Evolutionary conservation across 1,284 basidiomycete genomes (phyloP), one percentile per base, ranked within the genome.

Genomic region (Tilletia walkeri): DNA sequence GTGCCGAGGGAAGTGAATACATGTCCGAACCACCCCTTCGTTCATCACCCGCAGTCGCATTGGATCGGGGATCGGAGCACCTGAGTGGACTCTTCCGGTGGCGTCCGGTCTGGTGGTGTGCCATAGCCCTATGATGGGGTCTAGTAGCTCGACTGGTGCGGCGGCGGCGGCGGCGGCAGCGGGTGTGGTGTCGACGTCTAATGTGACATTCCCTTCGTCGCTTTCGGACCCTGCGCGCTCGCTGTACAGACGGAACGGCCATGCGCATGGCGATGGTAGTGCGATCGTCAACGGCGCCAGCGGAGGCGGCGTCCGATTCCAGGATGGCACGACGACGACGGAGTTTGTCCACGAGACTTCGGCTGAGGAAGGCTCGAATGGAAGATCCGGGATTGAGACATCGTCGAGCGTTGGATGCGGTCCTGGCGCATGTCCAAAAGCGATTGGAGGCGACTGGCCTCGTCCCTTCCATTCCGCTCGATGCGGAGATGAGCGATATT

Each of bases 401-500:
- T 34, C 59, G 59, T 14, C 70, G 74, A 16, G 61, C 67, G 18
- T 81, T 83, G 63, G 80, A 82, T 39, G 72, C 75, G 20, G 47
- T 59, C n/a, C 70, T 83, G 18, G 67, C 75, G 16, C 72, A 70
- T 1, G 73, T 78, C 20, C 82, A 82, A 48, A 70, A 80, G 47
- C 74, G 80, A 10, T 76, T 83, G 0, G 71, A 70, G 36, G 72
- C 71, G 1, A 80, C 81, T n/a, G 77, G 77, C 2, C 72, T 83
- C 0, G 81, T 80, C 7, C 76, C 77, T 2, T 63, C 75, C 5
- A 69, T 83, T 4, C 80, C 82, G 1, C 49, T 78, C 14, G 75
- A 80, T 41, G 80, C 81, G 30, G 79, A 80, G 48, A 75, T 80
- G 77, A 73, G 75, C 53, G 81, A 82, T 67, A 65, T 83, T 36